A percentile compares a stretch with the other conserved stretches of the same genome.
Evolutionary conservation across 345 rosid genomes (phyloP).

Genomic region (Rhodamnia rubescens): DNA sequence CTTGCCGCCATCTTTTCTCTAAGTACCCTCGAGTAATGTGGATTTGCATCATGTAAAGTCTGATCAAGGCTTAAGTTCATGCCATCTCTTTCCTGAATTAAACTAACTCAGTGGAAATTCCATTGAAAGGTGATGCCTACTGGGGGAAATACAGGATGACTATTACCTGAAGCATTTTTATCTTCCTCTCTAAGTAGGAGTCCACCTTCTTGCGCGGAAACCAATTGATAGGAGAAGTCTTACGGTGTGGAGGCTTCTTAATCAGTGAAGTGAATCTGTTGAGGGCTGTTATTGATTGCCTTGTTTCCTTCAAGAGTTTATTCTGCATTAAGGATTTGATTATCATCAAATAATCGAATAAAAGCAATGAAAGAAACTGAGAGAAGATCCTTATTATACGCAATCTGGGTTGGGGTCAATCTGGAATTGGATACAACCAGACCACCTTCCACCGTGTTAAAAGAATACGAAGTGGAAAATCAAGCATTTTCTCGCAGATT

Average conservation of each 20-base stretch:
- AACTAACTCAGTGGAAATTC: neutral
- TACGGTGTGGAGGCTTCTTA: conserved; percentile 76
- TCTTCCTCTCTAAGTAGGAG: conserved; percentile 75
- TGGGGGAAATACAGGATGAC: neutral
- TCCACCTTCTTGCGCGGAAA: conserved; percentile 74
- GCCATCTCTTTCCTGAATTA: conserved; percentile 71
- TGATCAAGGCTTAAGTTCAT: conserved; percentile 88
- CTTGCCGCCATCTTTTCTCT: conserved; percentile 89
- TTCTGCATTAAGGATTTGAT: conserved; percentile 24
- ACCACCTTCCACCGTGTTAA: neutral
- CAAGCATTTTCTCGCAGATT: neutral
- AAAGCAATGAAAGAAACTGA: neutral
- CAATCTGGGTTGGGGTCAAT: neutral
- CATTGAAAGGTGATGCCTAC: neutral
- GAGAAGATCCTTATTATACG: neutral
- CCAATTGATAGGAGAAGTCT: conserved; percentile 74
- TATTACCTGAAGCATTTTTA: conserved; percentile 79
- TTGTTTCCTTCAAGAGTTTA: conserved; percentile 41
- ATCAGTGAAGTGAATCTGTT: conserved; percentile 56
- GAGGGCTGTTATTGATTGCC: conserved; percentile 38
- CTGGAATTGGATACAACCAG: neutral
- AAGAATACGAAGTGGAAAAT: neutral
- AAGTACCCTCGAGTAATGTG: conserved; percentile 74
- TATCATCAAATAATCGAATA: neutral
- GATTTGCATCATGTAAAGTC: conserved; percentile 80